Conservation (phyloP, 805 yeast genomes). For the Metschnikowia chrysomelidarum region DNA sequence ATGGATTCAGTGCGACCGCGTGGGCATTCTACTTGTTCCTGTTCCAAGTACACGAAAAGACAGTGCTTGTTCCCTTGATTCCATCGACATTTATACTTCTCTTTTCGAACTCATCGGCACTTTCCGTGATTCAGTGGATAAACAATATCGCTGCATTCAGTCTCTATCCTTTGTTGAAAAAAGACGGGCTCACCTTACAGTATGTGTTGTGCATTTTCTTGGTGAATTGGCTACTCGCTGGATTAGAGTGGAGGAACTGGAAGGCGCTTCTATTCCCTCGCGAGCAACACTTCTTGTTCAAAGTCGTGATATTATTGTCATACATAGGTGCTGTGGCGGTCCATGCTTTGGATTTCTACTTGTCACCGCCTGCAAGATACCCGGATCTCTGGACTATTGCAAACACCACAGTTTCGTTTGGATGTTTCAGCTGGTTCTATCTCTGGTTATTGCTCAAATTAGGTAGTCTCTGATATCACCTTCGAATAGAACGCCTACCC, state of each 20-base stretch:
- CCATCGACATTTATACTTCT: conserved; percentile 73
- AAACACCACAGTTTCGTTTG: conserved; percentile 72
- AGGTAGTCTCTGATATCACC: conserved; percentile 15
- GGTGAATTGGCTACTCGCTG: conserved; percentile 80
- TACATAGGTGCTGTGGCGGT: conserved; percentile 46
- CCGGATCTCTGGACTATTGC: conserved; percentile 88
- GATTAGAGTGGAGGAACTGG: conserved; percentile 40
- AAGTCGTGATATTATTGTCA: conserved; percentile 24
- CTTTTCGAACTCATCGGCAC: conserved; percentile 52
- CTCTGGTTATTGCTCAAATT: conserved; percentile 70
- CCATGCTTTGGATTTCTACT: conserved; percentile 52
- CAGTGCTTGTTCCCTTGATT: conserved; percentile 81
- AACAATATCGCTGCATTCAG: conserved; percentile 82
- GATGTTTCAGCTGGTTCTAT: conserved; percentile 72
- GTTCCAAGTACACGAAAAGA: conserved; percentile 95
- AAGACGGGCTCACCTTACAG: conserved; percentile 73
- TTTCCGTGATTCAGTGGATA: conserved; percentile 84
- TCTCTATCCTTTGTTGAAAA: conserved; percentile 79
- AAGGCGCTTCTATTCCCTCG: conserved; percentile 24
- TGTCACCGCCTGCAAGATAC: conserved; percentile 54
- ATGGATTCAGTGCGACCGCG: conserved; percentile 80
- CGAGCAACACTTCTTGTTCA: conserved; percentile 25
- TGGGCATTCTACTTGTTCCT: conserved; percentile 88
- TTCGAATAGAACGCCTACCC: conserved; percentile 2
- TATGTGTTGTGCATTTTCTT: conserved; percentile 58